Evolutionary conservation across 352 stramenopile species (phyloP).

Genomic region (Pythium phragmitis): DNA sequence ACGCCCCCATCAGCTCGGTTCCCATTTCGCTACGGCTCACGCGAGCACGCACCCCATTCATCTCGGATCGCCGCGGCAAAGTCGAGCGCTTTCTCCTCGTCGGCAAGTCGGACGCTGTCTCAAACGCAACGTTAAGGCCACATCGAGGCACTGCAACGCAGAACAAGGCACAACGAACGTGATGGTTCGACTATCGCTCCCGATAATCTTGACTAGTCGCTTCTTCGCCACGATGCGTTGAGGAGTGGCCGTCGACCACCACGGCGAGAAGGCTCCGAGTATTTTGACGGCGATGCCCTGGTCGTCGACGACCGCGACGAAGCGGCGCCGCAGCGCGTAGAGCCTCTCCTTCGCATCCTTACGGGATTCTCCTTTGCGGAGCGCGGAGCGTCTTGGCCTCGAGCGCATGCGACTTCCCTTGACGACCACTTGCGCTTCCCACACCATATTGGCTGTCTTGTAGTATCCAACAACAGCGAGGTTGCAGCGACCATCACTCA

Average conservation of each 20-base stretch:
- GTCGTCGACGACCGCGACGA: conserved; percentile 22
- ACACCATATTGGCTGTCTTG: conserved; percentile 20
- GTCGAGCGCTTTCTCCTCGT: conserved; percentile 21
- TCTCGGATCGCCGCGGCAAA: conserved; percentile 12
- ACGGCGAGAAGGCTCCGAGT: conserved; percentile 8
- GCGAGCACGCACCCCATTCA: conserved; percentile 14
- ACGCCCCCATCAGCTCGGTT: neutral
- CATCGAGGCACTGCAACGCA: neutral
- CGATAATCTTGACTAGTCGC: conserved; percentile 23
- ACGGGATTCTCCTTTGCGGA: neutral
- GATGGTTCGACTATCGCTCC: conserved; percentile 3
- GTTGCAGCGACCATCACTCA: conserved; percentile 27
- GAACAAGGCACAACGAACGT: conserved; percentile 7
- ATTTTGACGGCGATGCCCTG: conserved; percentile 16
- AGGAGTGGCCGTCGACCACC: conserved; percentile 18
- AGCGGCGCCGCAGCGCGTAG: conserved; percentile 15
- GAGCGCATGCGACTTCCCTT: conserved; percentile 11
- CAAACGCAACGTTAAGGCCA: neutral
- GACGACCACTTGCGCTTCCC: conserved; percentile 26
- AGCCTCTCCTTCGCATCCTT: conserved; percentile 7
- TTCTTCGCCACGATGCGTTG: conserved; percentile 17
- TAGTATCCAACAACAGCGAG: neutral
- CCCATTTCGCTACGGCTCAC: neutral
- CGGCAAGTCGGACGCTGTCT: conserved; percentile 11
- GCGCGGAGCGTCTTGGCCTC: neutral